Percentiles rank a stretch among this genome's conserved stretches.
Conservation (phyloP, 805 yeast genomes). For the Saccharomycopsis capsularis region DNA sequence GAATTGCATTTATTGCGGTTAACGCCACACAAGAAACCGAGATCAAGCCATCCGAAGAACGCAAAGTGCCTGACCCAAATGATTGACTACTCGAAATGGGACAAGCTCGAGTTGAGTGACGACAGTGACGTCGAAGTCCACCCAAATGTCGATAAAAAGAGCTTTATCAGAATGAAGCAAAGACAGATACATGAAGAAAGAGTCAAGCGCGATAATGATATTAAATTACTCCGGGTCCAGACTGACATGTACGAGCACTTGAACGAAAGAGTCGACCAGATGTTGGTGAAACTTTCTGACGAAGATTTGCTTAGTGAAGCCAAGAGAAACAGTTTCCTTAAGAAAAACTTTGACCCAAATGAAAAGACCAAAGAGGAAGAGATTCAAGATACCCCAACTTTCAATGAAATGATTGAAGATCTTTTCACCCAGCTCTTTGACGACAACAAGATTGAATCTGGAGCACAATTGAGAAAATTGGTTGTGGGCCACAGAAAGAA, state of each 20-base stretch:
- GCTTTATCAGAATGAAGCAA: constrained; percentile 94
- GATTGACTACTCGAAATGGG: constrained; percentile 96
- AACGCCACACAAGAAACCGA: too few relatives aligned
- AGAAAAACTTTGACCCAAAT: constrained; percentile 45
- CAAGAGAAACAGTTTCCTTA: constrained; percentile 37
- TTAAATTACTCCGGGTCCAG: constrained; percentile 68
- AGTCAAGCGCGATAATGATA: constrained; percentile 68
- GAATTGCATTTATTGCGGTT: too few relatives aligned
- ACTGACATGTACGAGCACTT: constrained; percentile 72
- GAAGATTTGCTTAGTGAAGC: constrained; percentile 27
- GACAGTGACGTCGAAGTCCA: constrained; percentile 97
- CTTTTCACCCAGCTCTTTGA: constrained; percentile 68
- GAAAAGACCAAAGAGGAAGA: constrained; percentile 47
- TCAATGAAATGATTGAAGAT: constrained; percentile 90
- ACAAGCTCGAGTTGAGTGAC: constrained; percentile 88
- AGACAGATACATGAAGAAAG: constrained; percentile 95
- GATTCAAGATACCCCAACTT: constrained; percentile 49
- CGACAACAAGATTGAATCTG: constrained; percentile 43
- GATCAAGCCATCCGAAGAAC: too few relatives aligned
- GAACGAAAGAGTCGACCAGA: constrained; percentile 61
- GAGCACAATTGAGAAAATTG: constrained; percentile 37
- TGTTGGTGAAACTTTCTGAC: constrained; percentile 40
- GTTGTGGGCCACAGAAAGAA: constrained; percentile 58
- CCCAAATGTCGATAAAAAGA: constrained; percentile 91
- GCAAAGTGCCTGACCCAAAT: too few relatives aligned